Evolutionary conservation across 1,284 basidiomycete species (phyloP), one percentile per base, ranked within the genome.

Genomic region (Abortiporus biennis): DNA sequence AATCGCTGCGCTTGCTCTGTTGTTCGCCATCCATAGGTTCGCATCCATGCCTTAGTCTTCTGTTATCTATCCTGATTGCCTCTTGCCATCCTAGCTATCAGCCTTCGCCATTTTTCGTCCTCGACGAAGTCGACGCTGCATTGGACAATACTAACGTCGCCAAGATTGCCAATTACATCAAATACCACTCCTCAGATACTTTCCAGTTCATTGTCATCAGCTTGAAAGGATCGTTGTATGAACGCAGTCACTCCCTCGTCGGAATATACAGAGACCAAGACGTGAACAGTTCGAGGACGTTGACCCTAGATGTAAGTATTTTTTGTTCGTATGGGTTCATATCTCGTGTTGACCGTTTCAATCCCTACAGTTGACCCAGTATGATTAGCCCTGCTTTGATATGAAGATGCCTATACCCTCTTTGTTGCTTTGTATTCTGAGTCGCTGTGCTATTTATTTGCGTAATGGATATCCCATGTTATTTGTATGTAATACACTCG

Each of bases 161-260:
- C 29, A 91, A 92, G 61, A 81, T 96, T 23, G 93, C 92, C 5
- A 85, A 88, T 49, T 97, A 95, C 61, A 92, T 95, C 47, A 77
- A 85, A 2, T 67, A 75, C 15, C 88, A 92, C 51, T 80, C 90
- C 1, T 85, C 83, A 0, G 76, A 81, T 32, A 62, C 69, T 3
- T 94, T 97, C 72, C 94, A 97, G 61, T 98, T 98, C 63, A 83
- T 99, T 48, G 95, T 98, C 48, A 99, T 99, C 67, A 94, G 92
- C 58, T 71, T 98, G 59, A 98, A 95, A 58, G 83, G 86, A 13
- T 85, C 87, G 0, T 62, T 94, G 43, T 98, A 96, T 59, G 94
- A 98, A 61, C 79, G 85, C 19, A 91, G 92, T 19, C 80, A 92
- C 56, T 91, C 91, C 1, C 69, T 98, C 33, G 92, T 97, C 31